Percentiles rank a stretch among this genome's conserved stretches.
phyloP scores from a whole-genome alignment of 306 rosid species.

The Vigna unguiculata region DNA sequence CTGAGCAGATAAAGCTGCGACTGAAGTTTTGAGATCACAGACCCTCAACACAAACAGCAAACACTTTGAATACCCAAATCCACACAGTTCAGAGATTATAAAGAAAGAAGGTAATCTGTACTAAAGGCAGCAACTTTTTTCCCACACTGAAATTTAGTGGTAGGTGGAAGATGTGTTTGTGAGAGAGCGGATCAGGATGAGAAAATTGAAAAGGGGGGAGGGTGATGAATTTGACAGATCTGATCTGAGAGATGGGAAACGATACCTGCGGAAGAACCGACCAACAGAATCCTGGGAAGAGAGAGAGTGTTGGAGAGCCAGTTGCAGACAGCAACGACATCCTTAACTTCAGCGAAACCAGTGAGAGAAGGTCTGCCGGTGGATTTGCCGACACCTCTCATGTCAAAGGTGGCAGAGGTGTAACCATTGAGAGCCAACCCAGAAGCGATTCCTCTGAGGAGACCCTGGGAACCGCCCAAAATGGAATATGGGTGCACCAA shows the following conservation, averaged over 20 bases:
- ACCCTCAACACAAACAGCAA: background rate
- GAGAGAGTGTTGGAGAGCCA: conserved; percentile 58
- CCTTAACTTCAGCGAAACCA: conserved; percentile 83
- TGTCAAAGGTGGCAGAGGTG: conserved; percentile 76
- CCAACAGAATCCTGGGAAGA: conserved; percentile 55
- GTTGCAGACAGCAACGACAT: conserved; percentile 74
- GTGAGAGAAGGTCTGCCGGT: conserved; percentile 81
- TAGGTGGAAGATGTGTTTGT: no score
- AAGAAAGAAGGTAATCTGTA: no score
- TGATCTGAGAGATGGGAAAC: background rate
- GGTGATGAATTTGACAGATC: background rate
- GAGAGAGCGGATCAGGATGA: background rate
- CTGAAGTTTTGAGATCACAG: no score
- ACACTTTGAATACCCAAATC: background rate
- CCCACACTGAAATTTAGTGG: no score
- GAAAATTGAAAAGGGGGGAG: background rate
- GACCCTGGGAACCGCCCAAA: conserved; percentile 87
- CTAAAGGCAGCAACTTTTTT: no score
- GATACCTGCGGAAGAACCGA: conserved; percentile 97
- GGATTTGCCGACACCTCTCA: conserved; percentile 86
- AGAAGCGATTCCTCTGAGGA: conserved; percentile 81
- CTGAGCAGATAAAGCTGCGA: no score
- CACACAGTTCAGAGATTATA: no score
- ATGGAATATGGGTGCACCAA: conserved; percentile 94
- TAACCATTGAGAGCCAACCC: conserved; percentile 72